Percentiles rank a stretch among this genome's conserved stretches.
These are phyloP conservation scores for Asclepias syriaca DNA, from an alignment of 257 asterid genomes.

Conservation along the genomic window DNA sequence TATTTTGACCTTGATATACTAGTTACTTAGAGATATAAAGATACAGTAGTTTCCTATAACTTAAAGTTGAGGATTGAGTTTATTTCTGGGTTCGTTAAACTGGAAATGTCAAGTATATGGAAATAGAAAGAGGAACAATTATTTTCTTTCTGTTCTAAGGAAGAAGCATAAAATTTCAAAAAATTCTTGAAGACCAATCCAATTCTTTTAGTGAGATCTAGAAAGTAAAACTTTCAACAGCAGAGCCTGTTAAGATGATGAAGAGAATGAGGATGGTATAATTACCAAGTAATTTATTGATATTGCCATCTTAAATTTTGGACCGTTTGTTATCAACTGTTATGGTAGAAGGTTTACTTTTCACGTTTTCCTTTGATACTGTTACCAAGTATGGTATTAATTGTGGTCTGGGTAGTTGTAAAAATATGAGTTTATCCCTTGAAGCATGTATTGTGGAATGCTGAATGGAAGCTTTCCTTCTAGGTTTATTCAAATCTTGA, in stretches of 20 bases:
- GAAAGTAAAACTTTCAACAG: background rate
- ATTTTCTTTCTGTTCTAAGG: background rate
- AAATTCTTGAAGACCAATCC: background rate
- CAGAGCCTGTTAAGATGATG: background rate
- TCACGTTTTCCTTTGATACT: background rate
- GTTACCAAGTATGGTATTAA: background rate
- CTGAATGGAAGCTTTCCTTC: slow-evolving; percentile 18
- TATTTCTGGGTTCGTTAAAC: background rate
- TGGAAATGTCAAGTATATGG: background rate
- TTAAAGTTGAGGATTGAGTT: background rate
- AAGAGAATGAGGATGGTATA: background rate
- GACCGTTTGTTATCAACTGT: background rate
- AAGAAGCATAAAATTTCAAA: background rate
- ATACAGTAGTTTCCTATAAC: background rate
- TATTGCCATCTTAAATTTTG: slow-evolving; percentile 1
- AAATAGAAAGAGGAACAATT: background rate
- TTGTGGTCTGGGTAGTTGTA: background rate
- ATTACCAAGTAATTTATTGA: background rate
- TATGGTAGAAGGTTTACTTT: background rate
- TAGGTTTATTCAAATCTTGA: slow-evolving; percentile 86
- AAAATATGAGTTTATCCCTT: slow-evolving; percentile 1
- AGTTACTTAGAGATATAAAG: background rate
- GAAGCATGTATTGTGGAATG: slow-evolving; percentile 2
- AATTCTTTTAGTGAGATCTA: background rate
- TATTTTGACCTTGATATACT: background rate